Conservation (phyloP, 768 basidiomycete species). For the Hortiboletus flavorubellus region DNA sequence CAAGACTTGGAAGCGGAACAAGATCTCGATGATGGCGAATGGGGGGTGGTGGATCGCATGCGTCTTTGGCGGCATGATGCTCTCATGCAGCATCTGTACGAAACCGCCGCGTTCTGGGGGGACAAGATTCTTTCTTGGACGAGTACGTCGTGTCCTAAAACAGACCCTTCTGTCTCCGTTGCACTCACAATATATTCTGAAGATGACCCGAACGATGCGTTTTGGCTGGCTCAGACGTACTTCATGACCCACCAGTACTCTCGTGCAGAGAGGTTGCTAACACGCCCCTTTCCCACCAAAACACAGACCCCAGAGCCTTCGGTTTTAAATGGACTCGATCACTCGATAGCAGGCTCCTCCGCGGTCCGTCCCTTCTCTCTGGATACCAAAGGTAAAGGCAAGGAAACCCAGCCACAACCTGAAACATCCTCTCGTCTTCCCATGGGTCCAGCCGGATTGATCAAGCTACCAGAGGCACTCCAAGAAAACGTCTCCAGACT, state of each 20-base stretch:
- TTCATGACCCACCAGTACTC: slow-evolving; percentile 96
- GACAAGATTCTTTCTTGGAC: slow-evolving; percentile 97
- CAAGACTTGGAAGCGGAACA: slow-evolving; percentile 61
- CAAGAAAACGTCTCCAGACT: slow-evolving; percentile 69
- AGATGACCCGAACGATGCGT: slow-evolving; percentile 97
- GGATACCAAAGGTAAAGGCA: slow-evolving; percentile 57
- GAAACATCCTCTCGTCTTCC: slow-evolving; percentile 54
- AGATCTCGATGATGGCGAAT: slow-evolving; percentile 57
- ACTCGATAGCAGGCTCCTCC: slow-evolving; percentile 20
- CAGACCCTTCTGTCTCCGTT: slow-evolving; percentile 1
- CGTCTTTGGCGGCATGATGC: slow-evolving; percentile 97
- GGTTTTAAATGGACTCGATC: slow-evolving; percentile 25
- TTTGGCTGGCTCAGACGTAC: slow-evolving; percentile 98
- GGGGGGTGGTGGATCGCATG: slow-evolving; percentile 94
- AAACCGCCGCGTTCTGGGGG: slow-evolving; percentile 97
- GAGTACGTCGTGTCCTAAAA: slow-evolving; percentile 51
- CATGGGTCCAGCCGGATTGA: slow-evolving; percentile 67
- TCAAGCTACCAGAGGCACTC: slow-evolving; percentile 62
- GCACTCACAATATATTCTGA: slow-evolving; percentile 4
- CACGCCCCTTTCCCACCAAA: slow-evolving; percentile 71
- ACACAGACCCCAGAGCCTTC: slow-evolving; percentile 38
- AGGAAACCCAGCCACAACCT: slow-evolving; percentile 43
- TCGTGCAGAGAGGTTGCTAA: slow-evolving; percentile 87
- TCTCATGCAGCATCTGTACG: slow-evolving; percentile 96
- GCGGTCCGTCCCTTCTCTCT: slow-evolving; percentile 42